phyloP scores from a whole-genome alignment of 345 rosid species.

The Diplotaxis tenuifolia region DNA sequence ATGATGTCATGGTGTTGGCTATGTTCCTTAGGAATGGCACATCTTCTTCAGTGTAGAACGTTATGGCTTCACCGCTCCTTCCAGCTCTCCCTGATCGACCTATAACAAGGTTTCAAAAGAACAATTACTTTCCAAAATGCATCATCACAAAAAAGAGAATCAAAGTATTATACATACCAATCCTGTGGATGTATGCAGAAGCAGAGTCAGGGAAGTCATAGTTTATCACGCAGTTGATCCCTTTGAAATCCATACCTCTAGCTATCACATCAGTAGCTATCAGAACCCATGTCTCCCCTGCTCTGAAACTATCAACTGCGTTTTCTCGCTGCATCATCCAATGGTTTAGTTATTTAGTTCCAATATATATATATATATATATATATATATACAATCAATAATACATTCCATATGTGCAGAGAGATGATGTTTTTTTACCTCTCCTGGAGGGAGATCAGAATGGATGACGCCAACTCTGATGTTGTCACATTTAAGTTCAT shows the following conservation, averaged over 20 bases:
- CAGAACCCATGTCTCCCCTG: conserved; percentile 86
- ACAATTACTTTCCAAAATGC: neutral
- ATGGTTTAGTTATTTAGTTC: neutral
- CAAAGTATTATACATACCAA: conserved; percentile 51
- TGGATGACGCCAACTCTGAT: conserved; percentile 80
- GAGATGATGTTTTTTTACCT: conserved; percentile 55
- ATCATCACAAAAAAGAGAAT: neutral
- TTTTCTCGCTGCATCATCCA: conserved; percentile 61
- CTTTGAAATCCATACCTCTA: conserved; percentile 98
- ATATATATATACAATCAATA: neutral
- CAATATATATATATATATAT: neutral
- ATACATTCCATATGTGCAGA: too few species aligned
- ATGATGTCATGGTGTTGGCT: conserved; percentile 77
- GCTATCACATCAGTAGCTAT: conserved; percentile 96
- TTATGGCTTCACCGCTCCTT: conserved; percentile 83
- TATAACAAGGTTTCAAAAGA: conserved; percentile 18
- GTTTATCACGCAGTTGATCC: conserved; percentile 85
- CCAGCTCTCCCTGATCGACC: conserved; percentile 96
- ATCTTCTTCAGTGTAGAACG: conserved; percentile 80
- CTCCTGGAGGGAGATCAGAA: conserved; percentile 66
- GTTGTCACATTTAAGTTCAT: conserved; percentile 69
- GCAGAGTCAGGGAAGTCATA: conserved; percentile 92
- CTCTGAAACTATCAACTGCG: conserved; percentile 78
- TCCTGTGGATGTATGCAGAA: conserved; percentile 89
- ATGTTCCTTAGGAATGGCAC: conserved; percentile 71